Base-by-base conservation (phyloP, 345 rosid species). In the Lagerstroemia speciosa region DNA sequence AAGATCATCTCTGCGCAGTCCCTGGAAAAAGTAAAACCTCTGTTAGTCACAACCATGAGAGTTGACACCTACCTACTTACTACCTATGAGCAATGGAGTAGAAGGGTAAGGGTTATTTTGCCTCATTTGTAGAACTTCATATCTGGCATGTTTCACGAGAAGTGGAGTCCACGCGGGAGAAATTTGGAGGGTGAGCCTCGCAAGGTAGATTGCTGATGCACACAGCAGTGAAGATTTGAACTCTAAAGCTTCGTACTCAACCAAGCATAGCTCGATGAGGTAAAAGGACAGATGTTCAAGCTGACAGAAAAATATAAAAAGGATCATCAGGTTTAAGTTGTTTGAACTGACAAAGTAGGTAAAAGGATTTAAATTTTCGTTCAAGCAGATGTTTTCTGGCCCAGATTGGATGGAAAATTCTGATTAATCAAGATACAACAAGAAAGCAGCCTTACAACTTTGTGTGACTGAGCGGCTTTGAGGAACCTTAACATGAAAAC, bases 401-500 rank as follows among this genome's bases (percentile, higher is more conserved):
- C 29, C 31, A 8, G 61, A 24, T 55, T 55, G 22, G 37, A 20
- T n/a, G 19, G 15, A 37, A 8, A 37, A 40, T 38, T 24, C 50
- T 20, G 22, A 65, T 24, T n/a, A 27, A 46, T 29, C 46, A 26
- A 48, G 26, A 38, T 9, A 29, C 17, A 37, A 14, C 14, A 30
- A 19, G n/a, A 11, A 27, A 7, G 38, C 9, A n/a, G 33, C 53
- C 53, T 14, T 77, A 90, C 99, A 93, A 81, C 81, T 65, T 72
- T 72, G 76, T 91, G 88, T 37, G 97, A 83, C 72, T 78, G 88
- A 75, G 99, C 95, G 81, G 95, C 97, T 84, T 89, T 94, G 41
- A 94, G 87, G 79, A 94, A 94, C 76, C 96, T 86, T 71, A 91
- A 73, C 97, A 89, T 84, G 86, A 94, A 94, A 71, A 91, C 96